A percentile compares a stretch with the other conserved stretches of the same genome.
Evolutionary conservation across 2,329 filamentous ascomycete species (phyloP).

Genomic region (Zalaria sp.): DNA sequence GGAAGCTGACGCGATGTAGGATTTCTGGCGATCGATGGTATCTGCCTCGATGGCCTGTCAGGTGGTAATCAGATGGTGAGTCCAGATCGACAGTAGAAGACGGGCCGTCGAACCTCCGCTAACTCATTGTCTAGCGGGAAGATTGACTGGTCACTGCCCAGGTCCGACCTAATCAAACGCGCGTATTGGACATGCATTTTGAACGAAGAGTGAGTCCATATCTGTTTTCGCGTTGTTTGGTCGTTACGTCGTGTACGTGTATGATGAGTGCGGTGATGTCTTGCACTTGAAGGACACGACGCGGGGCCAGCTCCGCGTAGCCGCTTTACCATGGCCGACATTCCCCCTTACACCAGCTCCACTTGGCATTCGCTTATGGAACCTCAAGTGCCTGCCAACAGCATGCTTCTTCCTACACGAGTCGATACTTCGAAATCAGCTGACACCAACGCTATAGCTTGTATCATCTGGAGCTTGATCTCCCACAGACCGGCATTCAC

Average conservation of each 20-base stretch:
- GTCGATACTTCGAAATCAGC: too few relatives aligned
- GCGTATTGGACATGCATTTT: conserved; percentile 45
- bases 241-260: too few relatives aligned
- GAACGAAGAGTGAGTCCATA: conserved; percentile 33
- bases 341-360: too few relatives aligned
- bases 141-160: conserved; percentile 32
- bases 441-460: conserved; percentile 21
- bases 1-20: not conserved
- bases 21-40: conserved; percentile 45
- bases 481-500: conserved; percentile 42
- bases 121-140: conserved; percentile 10
- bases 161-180: conserved; percentile 39
- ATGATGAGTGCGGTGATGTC: not conserved
- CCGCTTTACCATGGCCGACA: too few relatives aligned
- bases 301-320: too few relatives aligned
- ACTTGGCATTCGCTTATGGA: too few relatives aligned
- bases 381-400: too few relatives aligned
- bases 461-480: conserved; percentile 43
- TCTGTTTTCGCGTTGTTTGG: too few relatives aligned
- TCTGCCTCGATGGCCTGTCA: conserved; percentile 44
- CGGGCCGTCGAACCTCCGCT: conserved; percentile 15
- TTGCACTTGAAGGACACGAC: too few relatives aligned
- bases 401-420: too few relatives aligned
- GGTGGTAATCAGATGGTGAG: conserved; percentile 39
- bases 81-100: conserved; percentile 7